Evolutionary conservation across 148 eudicot genomes (phyloP), one percentile per base, ranked within the genome.

Genomic region (Mesembryanthemum crystallinum): DNA sequence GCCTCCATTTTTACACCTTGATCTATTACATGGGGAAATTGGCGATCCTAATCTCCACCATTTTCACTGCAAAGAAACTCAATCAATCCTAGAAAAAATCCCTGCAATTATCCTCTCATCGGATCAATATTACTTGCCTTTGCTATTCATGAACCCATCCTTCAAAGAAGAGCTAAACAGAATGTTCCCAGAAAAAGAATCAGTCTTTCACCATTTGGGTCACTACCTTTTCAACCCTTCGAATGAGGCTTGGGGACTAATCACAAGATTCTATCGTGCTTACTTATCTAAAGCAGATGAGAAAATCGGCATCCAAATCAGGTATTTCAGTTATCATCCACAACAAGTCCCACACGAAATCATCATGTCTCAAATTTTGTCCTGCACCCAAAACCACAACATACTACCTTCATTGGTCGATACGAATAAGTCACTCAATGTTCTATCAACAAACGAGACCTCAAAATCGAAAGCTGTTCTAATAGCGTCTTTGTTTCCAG

Each of bases 181-280:
- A 35, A 85, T 90, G 62, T 92, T 92, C 51, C 96, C 90, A 0
- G 77, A 86, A 21, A 87, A 87, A 49, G 89, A 79, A 60, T 67
- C 83, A 5, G 91, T 90, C 37, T 92, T 90, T 73, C 87, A 89
- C 73, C 77, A 81, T 66, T 77, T 90, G 73, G 89, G 98, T 27
- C 85, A 89, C 20, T 92, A 92, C 78, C 88, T 92, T 6, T 90
- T 87, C 77, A 86, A 85, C 73, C 98, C 98, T 3, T 85, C 93
- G 7, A 92, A 92, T 77, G 73, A 84, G 13, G 89, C 83, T 4
- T 92, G 98, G 98, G 95, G 94, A 7, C 90, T 92, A 28, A 79
- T 90, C 15, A 81, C 85, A 33, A 64, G 91, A 75, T 92, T 87
- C 83, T 82, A 92, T 61, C 75, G 85, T 37, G 85, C 98, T 57